phyloP scores from a whole-genome alignment of 1,284 basidiomycete species.

The Ceratobasidium sp. region DNA sequence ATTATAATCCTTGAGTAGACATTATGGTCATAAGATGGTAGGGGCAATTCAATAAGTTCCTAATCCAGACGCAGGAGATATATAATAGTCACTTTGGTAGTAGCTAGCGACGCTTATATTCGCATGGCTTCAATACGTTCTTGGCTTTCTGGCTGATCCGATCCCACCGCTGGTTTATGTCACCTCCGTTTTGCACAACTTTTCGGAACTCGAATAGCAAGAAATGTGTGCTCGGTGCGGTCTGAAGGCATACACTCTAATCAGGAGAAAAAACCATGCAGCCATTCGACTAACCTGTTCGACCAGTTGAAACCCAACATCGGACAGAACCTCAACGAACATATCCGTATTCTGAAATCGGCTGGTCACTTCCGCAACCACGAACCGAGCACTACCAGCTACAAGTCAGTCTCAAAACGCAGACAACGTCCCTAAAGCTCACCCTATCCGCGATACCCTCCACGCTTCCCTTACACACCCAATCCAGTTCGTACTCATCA shows the following conservation, averaged over 20 bases:
- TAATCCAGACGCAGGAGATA: too few species aligned
- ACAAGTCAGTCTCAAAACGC: background rate
- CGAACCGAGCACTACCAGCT: slow-evolving; percentile 75
- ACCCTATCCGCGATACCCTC: slow-evolving; percentile 86
- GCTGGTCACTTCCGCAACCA: slow-evolving; percentile 96
- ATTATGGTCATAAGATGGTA: too few species aligned
- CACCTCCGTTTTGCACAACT: slow-evolving; percentile 63
- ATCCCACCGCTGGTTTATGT: slow-evolving; percentile 68
- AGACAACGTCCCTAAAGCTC: slow-evolving; percentile 57
- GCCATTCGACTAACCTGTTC: slow-evolving; percentile 69
- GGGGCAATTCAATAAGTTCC: too few species aligned
- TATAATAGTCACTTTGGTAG: too few species aligned
- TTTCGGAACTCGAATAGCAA: slow-evolving; percentile 88
- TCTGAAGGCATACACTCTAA: slow-evolving; percentile 61
- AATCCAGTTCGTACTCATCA: slow-evolving; percentile 99
- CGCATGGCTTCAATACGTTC: slow-evolving; percentile 87
- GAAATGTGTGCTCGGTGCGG: slow-evolving; percentile 88
- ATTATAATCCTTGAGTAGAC: too few species aligned
- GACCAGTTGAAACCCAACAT: slow-evolving; percentile 84
- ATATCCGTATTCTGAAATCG: slow-evolving; percentile 80
- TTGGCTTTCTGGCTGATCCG: slow-evolving; percentile 71
- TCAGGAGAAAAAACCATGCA: slow-evolving; percentile 35
- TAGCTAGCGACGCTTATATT: slow-evolving; percentile 90
- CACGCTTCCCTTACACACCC: slow-evolving; percentile 89
- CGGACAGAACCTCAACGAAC: slow-evolving; percentile 79